Percentiles rank a stretch among this genome's conserved stretches.
Conservation (phyloP, 208 protist species). For the Trypanosoma brucei region DNA sequence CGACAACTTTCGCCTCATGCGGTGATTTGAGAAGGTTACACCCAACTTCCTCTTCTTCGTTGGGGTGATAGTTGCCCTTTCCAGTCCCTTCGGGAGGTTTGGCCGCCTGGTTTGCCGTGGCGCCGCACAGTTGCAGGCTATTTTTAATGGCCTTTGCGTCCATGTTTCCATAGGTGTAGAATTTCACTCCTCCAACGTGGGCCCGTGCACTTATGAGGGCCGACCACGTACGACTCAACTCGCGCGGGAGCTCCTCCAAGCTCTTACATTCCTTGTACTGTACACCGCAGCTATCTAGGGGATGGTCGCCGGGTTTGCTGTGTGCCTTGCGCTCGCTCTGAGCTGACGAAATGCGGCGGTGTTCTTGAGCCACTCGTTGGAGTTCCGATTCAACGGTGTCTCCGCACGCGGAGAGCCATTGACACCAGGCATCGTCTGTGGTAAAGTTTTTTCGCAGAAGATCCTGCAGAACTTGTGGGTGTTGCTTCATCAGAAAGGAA, state of each 20-base stretch:
- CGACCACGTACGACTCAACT: conserved; percentile 30
- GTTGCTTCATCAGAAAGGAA: conserved; percentile 28
- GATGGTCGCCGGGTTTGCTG: background rate
- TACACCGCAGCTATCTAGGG: background rate
- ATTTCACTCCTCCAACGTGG: conserved; percentile 20
- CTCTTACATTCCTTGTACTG: conserved; percentile 22
- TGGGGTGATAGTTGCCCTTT: background rate
- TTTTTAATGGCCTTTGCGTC: conserved; percentile 45
- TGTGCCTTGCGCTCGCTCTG: background rate
- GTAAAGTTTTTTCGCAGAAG: conserved; percentile 49
- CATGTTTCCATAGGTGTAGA: conserved; percentile 56
- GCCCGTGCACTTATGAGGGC: background rate
- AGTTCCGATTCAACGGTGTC: conserved; percentile 32
- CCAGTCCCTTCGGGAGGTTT: background rate
- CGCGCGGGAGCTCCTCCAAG: conserved; percentile 33
- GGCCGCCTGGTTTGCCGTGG: background rate
- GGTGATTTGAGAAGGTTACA: conserved; percentile 30
- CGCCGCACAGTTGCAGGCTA: conserved; percentile 27
- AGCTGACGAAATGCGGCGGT: conserved; percentile 12
- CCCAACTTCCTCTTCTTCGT: background rate
- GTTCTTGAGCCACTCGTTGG: conserved; percentile 15
- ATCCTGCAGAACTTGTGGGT: conserved; percentile 45
- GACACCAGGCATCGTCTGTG: conserved; percentile 27
- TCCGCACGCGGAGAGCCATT: conserved; percentile 41
- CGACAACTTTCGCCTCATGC: conserved; percentile 40